Conservation (phyloP, 2,329 filamentous ascomycete genomes). For the Zelopaecilomyces penicillatus region DNA sequence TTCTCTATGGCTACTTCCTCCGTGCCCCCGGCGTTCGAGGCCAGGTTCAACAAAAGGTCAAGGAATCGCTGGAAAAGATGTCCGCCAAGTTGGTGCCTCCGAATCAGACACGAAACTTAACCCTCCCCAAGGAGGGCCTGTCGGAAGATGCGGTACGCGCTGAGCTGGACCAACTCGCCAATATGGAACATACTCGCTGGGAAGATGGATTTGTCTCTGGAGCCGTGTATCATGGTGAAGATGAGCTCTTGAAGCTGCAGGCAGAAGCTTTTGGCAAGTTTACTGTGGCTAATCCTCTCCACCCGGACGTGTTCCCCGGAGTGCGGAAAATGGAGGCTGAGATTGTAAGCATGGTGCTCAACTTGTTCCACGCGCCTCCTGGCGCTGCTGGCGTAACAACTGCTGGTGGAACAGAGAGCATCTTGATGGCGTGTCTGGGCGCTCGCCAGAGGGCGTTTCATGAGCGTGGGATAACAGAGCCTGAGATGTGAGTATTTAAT, state of each 20-base stretch:
- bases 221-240: constrained; percentile 91
- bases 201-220: constrained; percentile 92
- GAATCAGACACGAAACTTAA: constrained; percentile 63
- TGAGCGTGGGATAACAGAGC: constrained; percentile 82
- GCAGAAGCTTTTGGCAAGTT: constrained; percentile 91
- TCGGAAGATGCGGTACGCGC: constrained; percentile 66
- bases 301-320: constrained; percentile 95
- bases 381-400: constrained; percentile 83
- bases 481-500: constrained; percentile 67
- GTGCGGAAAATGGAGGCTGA: constrained; percentile 99
- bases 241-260: constrained; percentile 73
- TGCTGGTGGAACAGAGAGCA: constrained; percentile 90
- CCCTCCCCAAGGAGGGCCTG: constrained; percentile 78
- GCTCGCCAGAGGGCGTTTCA: constrained; percentile 81
- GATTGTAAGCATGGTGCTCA: constrained; percentile 88
- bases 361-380: constrained; percentile 82
- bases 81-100: constrained; percentile 75
- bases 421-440: constrained; percentile 87
- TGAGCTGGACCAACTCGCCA: constrained; percentile 70
- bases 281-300: constrained; percentile 91
- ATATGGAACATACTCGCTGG: constrained; percentile 92
- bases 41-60: constrained; percentile 77
- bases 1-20: constrained; percentile 78
- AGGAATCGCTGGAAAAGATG: constrained; percentile 69
- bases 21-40: constrained; percentile 76